Base-by-base conservation (phyloP, 2,329 filamentous ascomycete species). In the Colletotrichum filicis region DNA sequence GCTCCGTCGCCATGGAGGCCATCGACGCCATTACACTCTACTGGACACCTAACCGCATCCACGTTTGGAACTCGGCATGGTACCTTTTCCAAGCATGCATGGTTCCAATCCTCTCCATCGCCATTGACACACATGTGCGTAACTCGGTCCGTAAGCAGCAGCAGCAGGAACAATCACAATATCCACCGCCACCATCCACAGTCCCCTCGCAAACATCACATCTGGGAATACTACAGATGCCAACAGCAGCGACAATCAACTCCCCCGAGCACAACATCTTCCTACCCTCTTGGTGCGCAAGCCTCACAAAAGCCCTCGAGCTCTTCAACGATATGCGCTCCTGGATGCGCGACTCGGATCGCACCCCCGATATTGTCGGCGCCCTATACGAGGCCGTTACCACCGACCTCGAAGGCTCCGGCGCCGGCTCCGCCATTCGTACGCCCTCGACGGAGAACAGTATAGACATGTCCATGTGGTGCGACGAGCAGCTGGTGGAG, bases 41-140 rank as follows among this genome's bases (percentile, higher is more conserved):
- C 74, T 81, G 80, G 80, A 79, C 76, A 0, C 80, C 79, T 6
- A 81, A 80, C 63, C 75, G 78, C 22, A 75, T 81, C 30, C 79
- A 80, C 26, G 79, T 79, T 19, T 81, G 80, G 80, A 79, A 79
- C 72, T 77, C 77, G 14, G 77, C 76, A 1, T 81, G 79, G 79
- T 80, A 80, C 57, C 76, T 81, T 8, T 81, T 81, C 69, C 79
- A 81, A 62, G 79, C 79, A 5, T 80, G 79, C 59, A 79, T 78
- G 60, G 78, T 80, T 2, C 79, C 78, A 11, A 71, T 81, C 2
- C 74, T 81, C 19, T 76, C 78, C 37, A 77, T 80, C 35, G 76
- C 79, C 26, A 77, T 80, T 30, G 77, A 80, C 14, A 69, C 60
- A 0, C 60, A 56, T 12, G 37, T 19, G 16, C 58, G 69, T 5